Evolutionary conservation across 306 rosid species (phyloP).

Genomic region (Cicer judaicum): DNA sequence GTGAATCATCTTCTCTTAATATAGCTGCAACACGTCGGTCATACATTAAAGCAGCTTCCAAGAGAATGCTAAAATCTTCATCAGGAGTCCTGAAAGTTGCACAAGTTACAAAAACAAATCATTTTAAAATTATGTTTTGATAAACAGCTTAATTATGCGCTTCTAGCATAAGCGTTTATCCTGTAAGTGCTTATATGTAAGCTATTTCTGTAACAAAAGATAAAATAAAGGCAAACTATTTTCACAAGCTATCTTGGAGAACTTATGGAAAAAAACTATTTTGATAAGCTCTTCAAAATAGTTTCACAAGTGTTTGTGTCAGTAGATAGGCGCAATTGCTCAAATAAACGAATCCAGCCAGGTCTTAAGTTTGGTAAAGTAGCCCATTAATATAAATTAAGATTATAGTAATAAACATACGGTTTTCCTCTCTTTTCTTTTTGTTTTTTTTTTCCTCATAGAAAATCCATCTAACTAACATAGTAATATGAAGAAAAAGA

Average conservation of each 20-base stretch:
- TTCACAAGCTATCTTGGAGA: no score
- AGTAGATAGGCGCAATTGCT: no score
- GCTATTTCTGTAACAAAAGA: no score
- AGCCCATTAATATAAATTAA: constrained; percentile 8
- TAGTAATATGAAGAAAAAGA: background rate
- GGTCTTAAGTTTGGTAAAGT: constrained; percentile 4
- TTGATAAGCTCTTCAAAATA: no score
- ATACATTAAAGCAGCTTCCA: constrained; percentile 98
- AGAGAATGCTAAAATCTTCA: constrained; percentile 89
- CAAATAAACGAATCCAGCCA: no score
- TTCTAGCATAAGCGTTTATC: no score
- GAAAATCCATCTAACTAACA: constrained; percentile 22
- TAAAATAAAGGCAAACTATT: no score
- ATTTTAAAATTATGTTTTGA: no score
- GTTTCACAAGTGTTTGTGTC: no score
- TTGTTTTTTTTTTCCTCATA: background rate
- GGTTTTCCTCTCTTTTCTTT: background rate
- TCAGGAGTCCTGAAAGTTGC: constrained; percentile 77
- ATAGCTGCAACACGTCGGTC: constrained; percentile 96
- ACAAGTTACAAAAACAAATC: constrained; percentile 34
- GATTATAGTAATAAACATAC: background rate
- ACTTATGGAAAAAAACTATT: no score
- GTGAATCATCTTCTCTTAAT: constrained; percentile 81
- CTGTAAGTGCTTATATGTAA: no score
- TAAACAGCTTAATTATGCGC: no score